phyloP scores from a whole-genome alignment of 2,329 filamentous ascomycete species.

The Pseudogymnoascus sp. region DNA sequence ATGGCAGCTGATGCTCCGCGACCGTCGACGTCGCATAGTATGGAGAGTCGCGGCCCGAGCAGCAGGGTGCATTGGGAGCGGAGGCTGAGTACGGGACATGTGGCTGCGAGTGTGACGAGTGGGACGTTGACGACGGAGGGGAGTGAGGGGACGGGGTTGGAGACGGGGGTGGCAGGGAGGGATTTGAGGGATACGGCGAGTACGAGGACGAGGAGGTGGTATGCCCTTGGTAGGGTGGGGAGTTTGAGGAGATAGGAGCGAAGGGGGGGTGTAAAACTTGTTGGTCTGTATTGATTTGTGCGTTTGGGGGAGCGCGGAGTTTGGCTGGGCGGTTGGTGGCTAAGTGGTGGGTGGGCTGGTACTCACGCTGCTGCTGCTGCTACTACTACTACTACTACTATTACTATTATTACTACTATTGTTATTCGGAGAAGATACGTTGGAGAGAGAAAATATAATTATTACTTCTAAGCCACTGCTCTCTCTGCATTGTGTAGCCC shows the following conservation, averaged over 20 bases:
- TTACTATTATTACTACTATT: not conserved
- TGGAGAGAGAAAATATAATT: constrained; percentile 1
- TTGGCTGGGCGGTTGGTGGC: not conserved
- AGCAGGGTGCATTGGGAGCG: not conserved
- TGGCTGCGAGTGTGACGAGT: not conserved
- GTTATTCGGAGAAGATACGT: not conserved
- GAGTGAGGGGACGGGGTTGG: not conserved
- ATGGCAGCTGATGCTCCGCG: not conserved
- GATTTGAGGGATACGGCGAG: not conserved
- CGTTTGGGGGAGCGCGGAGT: not conserved
- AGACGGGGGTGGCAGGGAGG: not conserved
- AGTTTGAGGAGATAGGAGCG: not conserved
- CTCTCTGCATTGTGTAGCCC: not conserved
- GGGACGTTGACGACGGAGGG: not conserved
- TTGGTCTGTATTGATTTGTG: not conserved
- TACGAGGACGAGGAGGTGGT: constrained; percentile 9
- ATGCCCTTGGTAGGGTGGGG: not conserved
- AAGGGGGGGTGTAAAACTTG: not conserved
- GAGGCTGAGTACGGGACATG: not conserved
- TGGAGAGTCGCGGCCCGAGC: not conserved
- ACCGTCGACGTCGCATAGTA: not conserved
- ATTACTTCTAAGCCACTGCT: not conserved
- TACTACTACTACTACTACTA: not conserved
- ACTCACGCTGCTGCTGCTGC: not conserved
- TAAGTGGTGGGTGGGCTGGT: not conserved